Evolutionary conservation across 305 asterid species (phyloP), one percentile per base, ranked within the genome.

Genomic region (Ruellia speciosa): DNA sequence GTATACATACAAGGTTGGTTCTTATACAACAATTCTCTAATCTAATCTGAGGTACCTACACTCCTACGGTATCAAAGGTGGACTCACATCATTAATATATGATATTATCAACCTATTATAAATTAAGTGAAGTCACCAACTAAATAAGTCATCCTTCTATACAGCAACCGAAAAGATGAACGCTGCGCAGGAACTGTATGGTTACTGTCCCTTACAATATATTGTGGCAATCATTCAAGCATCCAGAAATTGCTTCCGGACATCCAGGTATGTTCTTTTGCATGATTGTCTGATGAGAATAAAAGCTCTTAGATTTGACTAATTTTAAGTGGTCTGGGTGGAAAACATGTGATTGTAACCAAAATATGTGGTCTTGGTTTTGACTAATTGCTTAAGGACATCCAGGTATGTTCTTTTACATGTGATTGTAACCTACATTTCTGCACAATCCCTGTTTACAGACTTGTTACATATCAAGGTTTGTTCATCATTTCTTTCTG

Each of bases 131-230:
- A 24, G 31, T 24, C 31, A 24, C 31, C 4, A 1, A 24, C 31
- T 24, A 24, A 24, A 4, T 24, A 24, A 24, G 97, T 86, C 69
- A 87, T 61, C 72, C 90, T 93, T 48, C 71, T 93, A 63, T 93
- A 81, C 69, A 93, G 99, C 75, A 93, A 67, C 77, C 81, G 90
- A 75, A 93, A 93, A 69, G 97, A 93, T 69, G 99, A 93, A 79
- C 97, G 96, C 31, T 93, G 97, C 75, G 84, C 97, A 77, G 99
- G 99, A 67, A 83, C 99, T 67, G 99, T 93, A 62, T 93, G 99
- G 99, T 75, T 93, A 54, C 69, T 93, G 62, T 93, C 97, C 63
- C 90, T 93, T 48, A 81, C 94, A 60, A 77, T 93, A 76, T 93
- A 88, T 66, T 93, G 97, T 65, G 96, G 99, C 66, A 92, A 72